Evolutionary conservation across 495 filamentous ascomycete species (phyloP), one percentile per base, ranked within the genome.

Genomic region (Penicillium pulvis): DNA sequence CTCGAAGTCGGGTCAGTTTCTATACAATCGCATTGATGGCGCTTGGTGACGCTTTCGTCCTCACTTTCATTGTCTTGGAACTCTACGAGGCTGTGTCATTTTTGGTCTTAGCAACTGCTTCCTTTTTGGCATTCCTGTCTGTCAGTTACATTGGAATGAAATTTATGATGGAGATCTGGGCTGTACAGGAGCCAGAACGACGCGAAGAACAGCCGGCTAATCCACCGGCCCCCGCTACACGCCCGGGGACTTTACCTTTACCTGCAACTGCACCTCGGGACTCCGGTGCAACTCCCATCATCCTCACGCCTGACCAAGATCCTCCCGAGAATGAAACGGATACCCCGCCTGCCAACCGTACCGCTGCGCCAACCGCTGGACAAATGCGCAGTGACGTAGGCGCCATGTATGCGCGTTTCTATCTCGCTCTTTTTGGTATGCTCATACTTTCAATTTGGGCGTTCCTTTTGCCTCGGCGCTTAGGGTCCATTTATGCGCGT

Each of bases 131-230:
- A 31, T 86, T 90, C 60, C 75, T 90, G 1, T 87, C 90, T 55
- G 85, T 87, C 33, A 84, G 88, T 47, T 86, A 87, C 59, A 83
- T 91, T 61, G 90, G 87, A 43, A 91, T 90, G 73, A 87, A 87
- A 26, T 97, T 98, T 59, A 79, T 97, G 57, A 85, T 90, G 69
- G 91, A 94, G 41, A 90, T 98, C 28, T 93, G 90, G 83, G 87
- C 84, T 33, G 85, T 92, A 19, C 93, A 97, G 72, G 89, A 88
- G 24, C 91, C 91, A 10, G 91, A 96, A 73, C 76, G 89, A 64
- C 79, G 88, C 39, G 83, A 87, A 75, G 79, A 67, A 65, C 79
- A 56, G 51, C 71, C 70, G 11, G 51, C 56, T 8, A 72, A 28
- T 43, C 66, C 70, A 17, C 57, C 66, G 35, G 45, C 71, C 4